These are phyloP conservation scores for Cryphonectria nitschkei DNA, from an alignment of 2,329 filamentous ascomycete genomes.

Conservation along the genomic window DNA sequence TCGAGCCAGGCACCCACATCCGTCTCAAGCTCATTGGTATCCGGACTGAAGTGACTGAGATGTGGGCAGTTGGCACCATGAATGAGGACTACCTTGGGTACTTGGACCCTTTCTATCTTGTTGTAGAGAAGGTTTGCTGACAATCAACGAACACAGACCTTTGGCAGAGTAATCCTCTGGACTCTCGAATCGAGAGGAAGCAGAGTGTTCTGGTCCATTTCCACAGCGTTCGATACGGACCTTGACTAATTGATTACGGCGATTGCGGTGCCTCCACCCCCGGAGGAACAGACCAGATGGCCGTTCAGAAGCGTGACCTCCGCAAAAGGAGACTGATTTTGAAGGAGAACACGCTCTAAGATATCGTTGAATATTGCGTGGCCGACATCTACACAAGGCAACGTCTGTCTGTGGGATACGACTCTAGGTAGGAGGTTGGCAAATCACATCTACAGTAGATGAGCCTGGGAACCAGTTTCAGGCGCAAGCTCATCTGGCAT, in stretches of 20 bases:
- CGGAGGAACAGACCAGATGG: slow-evolving; percentile 1
- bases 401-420: neutral
- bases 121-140: slow-evolving; percentile 4
- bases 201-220: neutral
- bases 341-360: neutral
- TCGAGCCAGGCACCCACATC: slow-evolving; percentile 91
- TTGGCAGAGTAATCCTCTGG: slow-evolving; percentile 23
- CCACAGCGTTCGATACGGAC: neutral
- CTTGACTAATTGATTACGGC: neutral
- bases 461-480: neutral
- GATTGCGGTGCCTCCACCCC: neutral
- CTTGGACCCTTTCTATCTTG: neutral
- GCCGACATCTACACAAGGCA: neutral
- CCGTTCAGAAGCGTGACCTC: neutral
- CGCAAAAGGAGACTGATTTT: neutral
- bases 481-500: neutral
- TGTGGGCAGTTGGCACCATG: slow-evolving; percentile 97
- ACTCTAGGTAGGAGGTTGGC: neutral
- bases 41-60: slow-evolving; percentile 88
- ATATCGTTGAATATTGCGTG: neutral
- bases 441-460: slow-evolving; percentile 5
- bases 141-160: slow-evolving; percentile 14
- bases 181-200: neutral
- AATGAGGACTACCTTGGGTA: slow-evolving; percentile 80
- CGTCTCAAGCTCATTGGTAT: slow-evolving; percentile 94